Percentiles rank a stretch among this genome's conserved stretches.
Conservation (phyloP, 805 yeast genomes). For the Cyberlindnera americana region DNA sequence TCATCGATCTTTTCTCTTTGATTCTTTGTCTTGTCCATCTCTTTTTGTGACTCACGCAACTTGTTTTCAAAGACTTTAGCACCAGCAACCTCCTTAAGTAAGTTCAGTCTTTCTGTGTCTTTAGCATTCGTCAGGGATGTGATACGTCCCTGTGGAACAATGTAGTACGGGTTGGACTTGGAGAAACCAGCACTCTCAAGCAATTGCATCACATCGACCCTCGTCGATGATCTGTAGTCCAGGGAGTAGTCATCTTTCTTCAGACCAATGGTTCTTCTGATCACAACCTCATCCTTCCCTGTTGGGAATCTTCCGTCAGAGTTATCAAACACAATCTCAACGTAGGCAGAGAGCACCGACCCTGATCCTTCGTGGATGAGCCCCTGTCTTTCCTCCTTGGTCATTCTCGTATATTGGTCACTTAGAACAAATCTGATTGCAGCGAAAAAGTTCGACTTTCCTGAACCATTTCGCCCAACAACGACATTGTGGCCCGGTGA, state of each 20-base stretch:
- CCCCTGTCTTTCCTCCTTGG: constrained; percentile 81
- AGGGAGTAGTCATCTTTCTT: constrained; percentile 88
- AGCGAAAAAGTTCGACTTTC: constrained; percentile 92
- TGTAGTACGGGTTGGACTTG: constrained; percentile 85
- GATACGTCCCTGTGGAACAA: constrained; percentile 95
- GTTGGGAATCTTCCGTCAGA: constrained; percentile 62
- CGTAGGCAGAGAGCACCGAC: constrained; percentile 88
- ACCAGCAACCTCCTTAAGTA: constrained; percentile 91
- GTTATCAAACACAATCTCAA: constrained; percentile 85
- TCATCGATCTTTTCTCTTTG: constrained; percentile 73
- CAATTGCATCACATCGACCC: constrained; percentile 75
- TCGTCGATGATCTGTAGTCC: constrained; percentile 74
- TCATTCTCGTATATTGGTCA: constrained; percentile 83
- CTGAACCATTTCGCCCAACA: constrained; percentile 94
- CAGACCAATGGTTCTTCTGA: constrained; percentile 88
- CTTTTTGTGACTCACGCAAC: constrained; percentile 71
- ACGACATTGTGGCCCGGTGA: constrained; percentile 84
- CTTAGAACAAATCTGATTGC: constrained; percentile 91
- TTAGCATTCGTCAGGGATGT: constrained; percentile 86
- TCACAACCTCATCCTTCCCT: constrained; percentile 57
- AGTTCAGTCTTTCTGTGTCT: constrained; percentile 71
- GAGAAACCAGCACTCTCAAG: constrained; percentile 93
- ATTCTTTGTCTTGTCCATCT: constrained; percentile 68
- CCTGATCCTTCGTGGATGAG: constrained; percentile 88
- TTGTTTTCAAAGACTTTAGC: constrained; percentile 86